Conservation (phyloP, 805 yeast species). For the Myxozyma neglecta region DNA sequence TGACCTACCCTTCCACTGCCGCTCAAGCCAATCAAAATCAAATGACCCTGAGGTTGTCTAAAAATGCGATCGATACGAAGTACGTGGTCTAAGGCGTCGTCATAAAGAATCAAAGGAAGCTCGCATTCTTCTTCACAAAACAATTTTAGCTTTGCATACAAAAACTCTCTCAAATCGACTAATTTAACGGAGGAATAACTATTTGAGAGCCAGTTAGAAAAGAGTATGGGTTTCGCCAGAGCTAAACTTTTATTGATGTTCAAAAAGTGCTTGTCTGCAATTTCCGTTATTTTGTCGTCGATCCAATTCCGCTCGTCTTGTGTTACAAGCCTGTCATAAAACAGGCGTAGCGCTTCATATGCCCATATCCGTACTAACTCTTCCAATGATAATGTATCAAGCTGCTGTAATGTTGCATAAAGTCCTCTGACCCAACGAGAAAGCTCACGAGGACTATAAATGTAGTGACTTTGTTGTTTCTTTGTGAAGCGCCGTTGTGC, state of each 20-base stretch:
- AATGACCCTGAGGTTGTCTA: slow-evolving; percentile 84
- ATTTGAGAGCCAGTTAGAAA: slow-evolving; percentile 71
- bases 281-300: slow-evolving; percentile 39
- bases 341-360: slow-evolving; percentile 77
- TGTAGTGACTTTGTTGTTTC: slow-evolving; percentile 55
- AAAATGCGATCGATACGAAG: slow-evolving; percentile 79
- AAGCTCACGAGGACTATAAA: slow-evolving; percentile 86
- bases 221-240: slow-evolving; percentile 57
- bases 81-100: slow-evolving; percentile 70
- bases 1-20: slow-evolving; percentile 66
- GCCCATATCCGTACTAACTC: slow-evolving; percentile 67
- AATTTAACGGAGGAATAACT: slow-evolving; percentile 58
- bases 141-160: slow-evolving; percentile 61
- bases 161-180: slow-evolving; percentile 52
- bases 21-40: slow-evolving; percentile 79
- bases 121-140: slow-evolving; percentile 70
- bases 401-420: slow-evolving; percentile 49
- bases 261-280: slow-evolving; percentile 49
- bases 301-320: slow-evolving; percentile 54
- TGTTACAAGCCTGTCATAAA: slow-evolving; percentile 66
- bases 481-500: slow-evolving; percentile 48
- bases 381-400: slow-evolving; percentile 43
- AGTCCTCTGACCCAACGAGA: slow-evolving; percentile 87
- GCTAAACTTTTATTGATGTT: slow-evolving; percentile 43
- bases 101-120: slow-evolving; percentile 59